These are phyloP conservation scores for Ajuga reptans DNA, from an alignment of 305 asterid species.

Conservation along the genomic window DNA sequence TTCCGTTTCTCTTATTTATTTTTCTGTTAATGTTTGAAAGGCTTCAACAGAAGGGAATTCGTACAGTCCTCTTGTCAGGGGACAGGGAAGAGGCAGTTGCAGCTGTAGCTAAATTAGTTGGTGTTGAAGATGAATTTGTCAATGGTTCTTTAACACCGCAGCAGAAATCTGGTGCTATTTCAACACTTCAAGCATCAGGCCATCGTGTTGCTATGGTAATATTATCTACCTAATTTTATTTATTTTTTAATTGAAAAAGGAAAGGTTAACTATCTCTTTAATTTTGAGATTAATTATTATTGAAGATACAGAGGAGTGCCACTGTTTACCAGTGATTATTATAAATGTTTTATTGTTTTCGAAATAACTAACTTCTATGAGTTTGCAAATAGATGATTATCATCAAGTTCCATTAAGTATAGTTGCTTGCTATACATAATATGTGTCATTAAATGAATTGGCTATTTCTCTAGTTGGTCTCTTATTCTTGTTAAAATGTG, in stretches of 20 bases:
- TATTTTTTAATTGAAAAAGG: not conserved
- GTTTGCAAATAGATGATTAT: not conserved
- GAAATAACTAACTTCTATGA: conserved; percentile 2
- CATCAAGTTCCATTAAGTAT: not conserved
- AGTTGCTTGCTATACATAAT: not conserved
- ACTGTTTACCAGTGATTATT: not conserved
- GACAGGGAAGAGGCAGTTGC: conserved; percentile 99
- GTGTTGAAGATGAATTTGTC: conserved; percentile 60
- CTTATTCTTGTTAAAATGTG: not conserved
- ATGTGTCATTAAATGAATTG: not conserved
- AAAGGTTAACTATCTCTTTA: not conserved
- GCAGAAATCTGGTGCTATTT: conserved; percentile 68
- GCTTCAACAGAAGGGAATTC: conserved; percentile 77
- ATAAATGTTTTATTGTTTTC: not conserved
- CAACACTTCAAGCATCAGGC: conserved; percentile 74
- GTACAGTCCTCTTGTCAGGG: conserved; percentile 73
- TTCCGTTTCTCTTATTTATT: conserved; percentile 16
- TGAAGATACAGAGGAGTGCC: not conserved
- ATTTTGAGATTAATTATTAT: not conserved
- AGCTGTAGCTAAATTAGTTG: conserved; percentile 71
- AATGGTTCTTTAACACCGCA: conserved; percentile 77
- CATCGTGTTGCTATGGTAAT: conserved; percentile 84
- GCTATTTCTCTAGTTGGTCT: not conserved
- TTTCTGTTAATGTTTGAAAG: conserved; percentile 32
- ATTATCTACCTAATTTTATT: not conserved